Evolutionary conservation across 805 yeast species (phyloP).

Genomic region (Brettanomyces nanus): DNA sequence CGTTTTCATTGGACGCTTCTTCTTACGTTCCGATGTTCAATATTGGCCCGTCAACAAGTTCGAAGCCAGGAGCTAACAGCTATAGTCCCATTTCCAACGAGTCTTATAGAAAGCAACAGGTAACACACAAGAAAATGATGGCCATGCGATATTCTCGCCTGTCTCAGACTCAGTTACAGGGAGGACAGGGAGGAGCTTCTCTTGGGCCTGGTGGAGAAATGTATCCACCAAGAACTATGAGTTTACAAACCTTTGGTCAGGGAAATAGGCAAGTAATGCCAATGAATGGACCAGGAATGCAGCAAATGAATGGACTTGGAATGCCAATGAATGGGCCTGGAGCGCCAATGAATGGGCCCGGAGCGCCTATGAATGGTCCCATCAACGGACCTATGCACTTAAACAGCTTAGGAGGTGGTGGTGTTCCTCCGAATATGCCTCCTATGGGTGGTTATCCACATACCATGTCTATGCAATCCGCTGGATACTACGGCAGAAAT

Average conservation of each 20-base stretch:
- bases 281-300: not conserved
- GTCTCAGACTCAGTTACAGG: slow-evolving; percentile 8
- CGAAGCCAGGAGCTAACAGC: slow-evolving; percentile 11
- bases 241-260: slow-evolving; percentile 14
- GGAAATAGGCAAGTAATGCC: no score
- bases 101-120: slow-evolving; percentile 63
- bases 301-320: not conserved
- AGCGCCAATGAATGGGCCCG: not conserved
- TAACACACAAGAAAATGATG: slow-evolving; percentile 56
- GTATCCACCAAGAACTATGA: slow-evolving; percentile 29
- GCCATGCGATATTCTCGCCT: slow-evolving; percentile 26
- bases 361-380: no score
- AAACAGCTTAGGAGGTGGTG: slow-evolving; percentile 1
- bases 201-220: not conserved
- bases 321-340: not conserved
- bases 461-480: slow-evolving; percentile 22
- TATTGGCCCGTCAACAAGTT: slow-evolving; percentile 14
- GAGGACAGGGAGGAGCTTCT: slow-evolving; percentile 2
- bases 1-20: slow-evolving; percentile 30
- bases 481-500: slow-evolving; percentile 2
- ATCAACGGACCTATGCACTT: slow-evolving; percentile 1
- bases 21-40: slow-evolving; percentile 68
- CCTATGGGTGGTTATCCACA: slow-evolving; percentile 16
- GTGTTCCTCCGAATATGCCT: slow-evolving; percentile 1
- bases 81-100: slow-evolving; percentile 32